Evolutionary conservation across 306 rosid species (phyloP), one percentile per base, ranked within the genome.

Genomic region (Cucumis melo): DNA sequence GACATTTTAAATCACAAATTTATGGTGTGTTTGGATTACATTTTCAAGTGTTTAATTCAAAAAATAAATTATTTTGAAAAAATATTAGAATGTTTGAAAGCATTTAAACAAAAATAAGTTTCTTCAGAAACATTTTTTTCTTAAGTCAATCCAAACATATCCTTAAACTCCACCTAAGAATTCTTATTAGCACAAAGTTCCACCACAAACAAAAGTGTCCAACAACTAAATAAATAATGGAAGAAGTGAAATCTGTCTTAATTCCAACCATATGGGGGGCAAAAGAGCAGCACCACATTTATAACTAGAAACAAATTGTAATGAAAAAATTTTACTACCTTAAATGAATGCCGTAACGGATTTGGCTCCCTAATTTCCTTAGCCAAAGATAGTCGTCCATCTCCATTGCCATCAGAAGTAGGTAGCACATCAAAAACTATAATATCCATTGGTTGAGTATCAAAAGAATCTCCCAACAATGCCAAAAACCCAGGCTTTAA

Each of bases 401-500:
- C 92, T 77, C 90, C 94, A 85, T 95, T 92, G 72, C 89, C 88
- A 86, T 89, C 92, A 23, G 93, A 89, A 74, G 89, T 68, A 58
- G 97, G 93, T 55, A 95, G 87, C 79, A 92, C 96, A 77, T 95
- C 98, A 81, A 95, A 95, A 72, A 92, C 99, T 79, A 95, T 78
- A 78, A 95, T 95, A 83, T 95, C 99, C 77, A 92, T 75, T n/a
- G 98, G 99, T 73, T 92, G 97, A 8, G 80, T 80, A 86, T 88
- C 93, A 83, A 88, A 87, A 78, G 97, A 98, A 86, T 95, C 93
- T 32, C 89, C 91, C 86, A 95, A 87, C 81, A 95, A 89, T 74
- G 97, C 99, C 83, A 95, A 85, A 82, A 95, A 95, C 76, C 99
- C 99, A 80, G 99, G 98, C 82, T 95, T 95, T 57, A 95, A 78